Base-by-base conservation (phyloP, 345 rosid genomes). In the Lumnitzera littorea region DNA sequence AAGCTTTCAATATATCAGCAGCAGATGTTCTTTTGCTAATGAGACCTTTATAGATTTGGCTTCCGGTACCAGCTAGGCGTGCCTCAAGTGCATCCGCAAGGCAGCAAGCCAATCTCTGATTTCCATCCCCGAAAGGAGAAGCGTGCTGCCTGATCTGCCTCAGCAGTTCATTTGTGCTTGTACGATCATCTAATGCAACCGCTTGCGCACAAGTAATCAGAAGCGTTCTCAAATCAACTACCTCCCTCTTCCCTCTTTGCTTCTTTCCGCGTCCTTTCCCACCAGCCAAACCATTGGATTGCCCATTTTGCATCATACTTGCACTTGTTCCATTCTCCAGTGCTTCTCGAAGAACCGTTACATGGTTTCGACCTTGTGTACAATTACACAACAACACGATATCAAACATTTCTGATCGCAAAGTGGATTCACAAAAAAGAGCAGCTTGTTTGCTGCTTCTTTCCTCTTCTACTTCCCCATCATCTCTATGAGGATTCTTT, bases 31-130 rank as follows among this genome's bases (percentile, higher is more conserved):
- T 82, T 76, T 76, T 85, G 66, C 84, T 76, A 24, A 77, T 60
- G 24, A 89, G 75, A 52, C 83, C 79, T 66, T 77, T 78, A 70
- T 82, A 82, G 66, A 89, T 78, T 74, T 80, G 89, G 70, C 89
- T 74, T 23, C 91, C 98, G 0, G 82, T 82, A 48, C 95, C 91
- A 3, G 88, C 91, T 73, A 89, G 59, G 60, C 98, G 78, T 3
- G 96, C 96, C 71, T 94, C 97, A 0, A 94, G 95, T 50, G 84
- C 91, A 69, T 78, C 72, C 11, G 95, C 97, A 15, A 94, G 84
- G 79, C 80, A 84, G 69, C 84, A 84, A 68, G 97, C 91, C 67
- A 94, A 29, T 41, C 99, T 86, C 74, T 94, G 97, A 58, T 75
- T 83, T 20, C 89, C 96, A 49, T 86, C 99, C 59, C 99, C 99